Evolutionary conservation across 441 rosid genomes (phyloP).

Genomic region (Arabidopsis hybrid): DNA sequence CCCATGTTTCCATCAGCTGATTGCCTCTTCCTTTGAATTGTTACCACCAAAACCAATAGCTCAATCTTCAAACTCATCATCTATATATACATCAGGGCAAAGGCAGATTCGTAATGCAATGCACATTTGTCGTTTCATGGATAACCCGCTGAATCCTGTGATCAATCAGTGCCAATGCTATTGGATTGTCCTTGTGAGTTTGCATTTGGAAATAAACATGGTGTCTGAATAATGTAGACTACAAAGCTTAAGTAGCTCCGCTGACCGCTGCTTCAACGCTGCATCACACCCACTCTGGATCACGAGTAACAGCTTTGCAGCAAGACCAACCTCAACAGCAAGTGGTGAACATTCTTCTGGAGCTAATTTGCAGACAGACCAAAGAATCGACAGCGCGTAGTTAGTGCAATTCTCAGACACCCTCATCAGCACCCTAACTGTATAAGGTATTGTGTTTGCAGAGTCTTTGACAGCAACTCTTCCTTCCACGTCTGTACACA

Average conservation of each 20-base stretch:
- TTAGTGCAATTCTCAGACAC: constrained; percentile 81
- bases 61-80: constrained; percentile 29
- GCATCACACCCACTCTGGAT: constrained; percentile 86
- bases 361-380: constrained; percentile 74
- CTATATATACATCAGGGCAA: constrained; percentile 36
- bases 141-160: not conserved
- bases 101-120: not conserved
- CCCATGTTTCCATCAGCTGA: constrained; percentile 8
- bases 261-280: constrained; percentile 73
- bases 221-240: constrained; percentile 79
- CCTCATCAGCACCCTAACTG: constrained; percentile 75
- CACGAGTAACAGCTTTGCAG: constrained; percentile 83
- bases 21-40: constrained; percentile 14
- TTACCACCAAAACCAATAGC: constrained; percentile 28
- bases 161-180: constrained; percentile 36
- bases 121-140: not conserved
- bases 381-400: constrained; percentile 68
- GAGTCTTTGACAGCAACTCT: constrained; percentile 76
- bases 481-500: constrained; percentile 70
- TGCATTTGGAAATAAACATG: constrained; percentile 85
- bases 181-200: constrained; percentile 83
- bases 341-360: constrained; percentile 74
- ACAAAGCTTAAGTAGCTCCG: constrained; percentile 85
- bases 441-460: constrained; percentile 61
- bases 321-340: constrained; percentile 85